Evolutionary conservation across 345 rosid species (phyloP).

Genomic region (Triadica sebifera): DNA sequence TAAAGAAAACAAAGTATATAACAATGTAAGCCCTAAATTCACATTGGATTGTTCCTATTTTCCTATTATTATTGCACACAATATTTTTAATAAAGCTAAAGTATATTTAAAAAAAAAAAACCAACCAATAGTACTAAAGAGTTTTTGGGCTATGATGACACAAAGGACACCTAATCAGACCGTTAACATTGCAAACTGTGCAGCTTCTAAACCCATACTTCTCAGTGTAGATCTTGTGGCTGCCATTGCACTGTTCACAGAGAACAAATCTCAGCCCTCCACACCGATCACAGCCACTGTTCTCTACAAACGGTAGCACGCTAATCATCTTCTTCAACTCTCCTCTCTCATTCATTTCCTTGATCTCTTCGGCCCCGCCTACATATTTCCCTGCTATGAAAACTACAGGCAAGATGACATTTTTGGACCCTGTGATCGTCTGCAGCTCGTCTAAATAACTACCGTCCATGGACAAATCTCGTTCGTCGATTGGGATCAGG

Average conservation of each 20-base stretch:
- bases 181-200: slow-evolving; percentile 42
- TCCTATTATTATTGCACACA: too few relatives aligned
- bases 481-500: slow-evolving; percentile 26
- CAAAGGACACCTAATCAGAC: slow-evolving; percentile 44
- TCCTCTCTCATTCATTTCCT: slow-evolving; percentile 38
- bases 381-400: slow-evolving; percentile 49
- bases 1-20: too few relatives aligned
- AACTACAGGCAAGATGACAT: slow-evolving; percentile 38
- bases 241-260: slow-evolving; percentile 52
- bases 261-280: slow-evolving; percentile 53
- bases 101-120: too few relatives aligned
- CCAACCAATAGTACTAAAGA: too few relatives aligned
- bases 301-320: slow-evolving; percentile 24
- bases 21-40: too few relatives aligned
- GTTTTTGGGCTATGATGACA: slow-evolving; percentile 12
- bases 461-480: slow-evolving; percentile 27
- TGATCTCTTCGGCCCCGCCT: slow-evolving; percentile 52
- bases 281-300: slow-evolving; percentile 37
- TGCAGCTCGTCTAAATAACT: slow-evolving; percentile 23
- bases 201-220: slow-evolving; percentile 46
- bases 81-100: too few relatives aligned
- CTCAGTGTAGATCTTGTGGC: slow-evolving; percentile 55
- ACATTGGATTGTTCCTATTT: too few relatives aligned
- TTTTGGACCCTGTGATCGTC: slow-evolving; percentile 17
- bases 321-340: slow-evolving; percentile 44